These are phyloP conservation scores for Serendipita sp. DNA, from an alignment of 768 basidiomycete genomes.

Conservation along the genomic window DNA sequence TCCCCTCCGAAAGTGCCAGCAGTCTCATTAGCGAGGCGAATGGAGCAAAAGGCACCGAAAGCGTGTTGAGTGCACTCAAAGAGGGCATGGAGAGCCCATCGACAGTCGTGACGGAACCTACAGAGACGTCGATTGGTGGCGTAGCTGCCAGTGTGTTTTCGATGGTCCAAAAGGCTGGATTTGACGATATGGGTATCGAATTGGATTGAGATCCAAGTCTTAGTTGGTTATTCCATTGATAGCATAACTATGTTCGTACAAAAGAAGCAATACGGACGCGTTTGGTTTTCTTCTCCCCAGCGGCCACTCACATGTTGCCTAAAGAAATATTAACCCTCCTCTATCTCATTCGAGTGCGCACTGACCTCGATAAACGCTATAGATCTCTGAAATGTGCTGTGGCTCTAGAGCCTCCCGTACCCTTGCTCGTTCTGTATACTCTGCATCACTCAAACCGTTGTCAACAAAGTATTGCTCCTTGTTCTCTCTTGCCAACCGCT, in stretches of 20 bases:
- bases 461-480: slow-evolving; percentile 3
- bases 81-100: not conserved
- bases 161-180: not conserved
- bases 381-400: slow-evolving; percentile 10
- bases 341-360: not conserved
- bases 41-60: not conserved
- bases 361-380: slow-evolving; percentile 11
- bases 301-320: not conserved
- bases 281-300: too few species aligned
- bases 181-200: slow-evolving; percentile 1
- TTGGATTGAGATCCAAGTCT: not conserved
- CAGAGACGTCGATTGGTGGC: not conserved
- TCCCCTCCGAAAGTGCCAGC: not conserved
- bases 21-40: not conserved
- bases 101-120: not conserved
- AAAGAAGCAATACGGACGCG: too few species aligned
- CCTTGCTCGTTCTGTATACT: not conserved
- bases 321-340: not conserved
- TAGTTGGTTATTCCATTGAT: too few species aligned
- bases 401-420: slow-evolving; percentile 9
- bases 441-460: not conserved
- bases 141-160: not conserved
- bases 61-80: not conserved
- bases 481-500: slow-evolving; percentile 3
- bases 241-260: too few species aligned